Evolutionary conservation across 306 rosid genomes (phyloP), one percentile per base, ranked within the genome.

Genomic region (Castanopsis chinensis): DNA sequence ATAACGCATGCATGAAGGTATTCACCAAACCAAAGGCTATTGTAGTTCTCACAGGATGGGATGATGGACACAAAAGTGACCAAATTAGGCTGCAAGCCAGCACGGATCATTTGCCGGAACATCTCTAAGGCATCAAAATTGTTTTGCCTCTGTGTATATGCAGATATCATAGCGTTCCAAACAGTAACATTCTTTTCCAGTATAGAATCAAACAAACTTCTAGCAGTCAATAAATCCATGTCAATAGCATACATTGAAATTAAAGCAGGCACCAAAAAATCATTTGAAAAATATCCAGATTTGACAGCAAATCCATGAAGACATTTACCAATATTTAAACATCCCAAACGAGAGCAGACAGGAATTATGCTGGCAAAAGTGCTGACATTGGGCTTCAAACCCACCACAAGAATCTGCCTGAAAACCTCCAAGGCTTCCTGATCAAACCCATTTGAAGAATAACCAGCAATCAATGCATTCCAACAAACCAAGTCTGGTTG

Each of bases 311-410:
- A 78, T 35, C 81, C 76, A 45, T 85, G 88, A 10, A 81, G 51
- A 55, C 80, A 81, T 74, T 78, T 78, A 45, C 85, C 88, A 3
- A 60, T 45, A 74, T 12, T 6, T 20, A 60, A 23, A 68, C 80
- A 78, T 43, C 71, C 80, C 58, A 85, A 71, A 27, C 83, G 88
- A 35, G 83, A 56, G 37, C 85, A 81, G n/a, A 78, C 80, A 14
- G 88, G 88, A 69, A 81, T 78, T 45, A 85, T 27, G 49, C 72
- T 73, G 37, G 85, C 88, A 30, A 85, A 60, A 60, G 88, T 85
- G 32, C 88, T 85, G 68, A 74, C 49, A 60, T 81, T 77, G 3
- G 85, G 85, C 88, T 69, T 81, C 80, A 81, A 69, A 68, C 69
- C 83, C 76, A 14, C 60, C 60, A 20, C 15, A 28, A 45, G 45